Evolutionary conservation across 2,329 filamentous ascomycete species (phyloP), one percentile per base, ranked within the genome.

Genomic region (Epichloe scottii): DNA sequence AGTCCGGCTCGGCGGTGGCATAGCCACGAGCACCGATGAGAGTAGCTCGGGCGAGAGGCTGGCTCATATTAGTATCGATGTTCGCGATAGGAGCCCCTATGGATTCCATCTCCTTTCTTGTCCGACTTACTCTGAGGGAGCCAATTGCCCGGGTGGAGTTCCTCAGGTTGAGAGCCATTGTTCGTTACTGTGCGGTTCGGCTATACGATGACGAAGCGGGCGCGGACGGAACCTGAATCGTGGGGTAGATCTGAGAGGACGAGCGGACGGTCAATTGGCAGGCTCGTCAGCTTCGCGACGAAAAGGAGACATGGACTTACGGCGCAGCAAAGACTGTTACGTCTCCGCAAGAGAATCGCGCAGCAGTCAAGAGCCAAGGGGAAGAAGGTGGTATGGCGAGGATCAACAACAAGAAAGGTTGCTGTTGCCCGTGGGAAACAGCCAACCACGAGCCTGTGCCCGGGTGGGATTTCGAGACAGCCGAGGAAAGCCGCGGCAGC

Each of bases 1-100:
- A 82, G 65, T 91, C 87, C 53, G 87, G 87, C 68, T 97, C 91
- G 53, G 87, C 77, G 42, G 87, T 81, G 57, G 85, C 81, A 72
- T 89, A 90, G 66, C 68, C 73, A 62, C 85, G 76, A 46, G 61
- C 59, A 51, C 68, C 59, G 53, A 56, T 49, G 48, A 62, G 46
- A 51, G 59, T 56, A 51, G 58, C 64, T 48, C 66, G 65, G 50
- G 65, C 45, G 23, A 51, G 46, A 30, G 52, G 49, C 52, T 54
- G 30, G 30, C 15, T 45, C 34, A 15, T 6, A 21, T 50, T 14
- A 50, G 34, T 19, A 34, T 30, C 14, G 40, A 17, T 39, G 5
- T 37, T 14, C n/a, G 19, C 21, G 14, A 34, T 14, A 23, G 6
- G 37, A 14, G 47, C 26, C 35, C 30, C 30, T 11, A 14, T 14